Percentiles rank a stretch among this genome's conserved stretches.
These are phyloP conservation scores for Yueomyces sp. DNA, from an alignment of 1,139 yeast genomes.

Conservation along the genomic window DNA sequence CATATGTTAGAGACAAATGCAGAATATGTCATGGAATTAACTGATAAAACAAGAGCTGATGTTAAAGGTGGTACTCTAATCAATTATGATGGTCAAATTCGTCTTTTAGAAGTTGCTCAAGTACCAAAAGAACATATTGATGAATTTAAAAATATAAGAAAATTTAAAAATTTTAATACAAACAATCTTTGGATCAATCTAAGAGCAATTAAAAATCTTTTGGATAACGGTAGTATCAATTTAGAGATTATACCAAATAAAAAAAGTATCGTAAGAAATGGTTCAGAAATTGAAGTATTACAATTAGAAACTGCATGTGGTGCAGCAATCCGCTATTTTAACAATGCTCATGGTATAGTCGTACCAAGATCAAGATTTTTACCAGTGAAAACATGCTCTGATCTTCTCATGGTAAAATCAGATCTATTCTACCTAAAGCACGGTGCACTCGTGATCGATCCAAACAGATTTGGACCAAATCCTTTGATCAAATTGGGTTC, in stretches of 20 bases:
- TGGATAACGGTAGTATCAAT: slow-evolving; percentile 70
- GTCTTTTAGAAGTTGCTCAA: slow-evolving; percentile 94
- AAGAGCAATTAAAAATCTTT: slow-evolving; percentile 84
- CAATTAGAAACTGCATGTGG: slow-evolving; percentile 98
- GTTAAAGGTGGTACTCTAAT: slow-evolving; percentile 98
- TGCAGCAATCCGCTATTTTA: slow-evolving; percentile 93
- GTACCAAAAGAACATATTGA: slow-evolving; percentile 98
- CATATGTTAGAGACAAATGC: slow-evolving; percentile 87
- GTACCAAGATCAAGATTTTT: slow-evolving; percentile 96
- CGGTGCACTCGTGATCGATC: slow-evolving; percentile 78
- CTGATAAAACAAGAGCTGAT: slow-evolving; percentile 97
- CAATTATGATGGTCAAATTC: slow-evolving; percentile 87
- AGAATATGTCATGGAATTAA: slow-evolving; percentile 95
- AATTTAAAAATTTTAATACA: slow-evolving; percentile 95
- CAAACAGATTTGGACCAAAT: slow-evolving; percentile 79
- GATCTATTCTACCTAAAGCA: slow-evolving; percentile 84
- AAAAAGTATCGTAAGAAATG: slow-evolving; percentile 62
- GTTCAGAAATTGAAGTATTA: slow-evolving; percentile 72
- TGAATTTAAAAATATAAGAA: slow-evolving; percentile 93
- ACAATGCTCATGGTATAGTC: slow-evolving; percentile 92
- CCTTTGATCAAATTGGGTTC: slow-evolving; percentile 94
- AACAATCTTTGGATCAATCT: slow-evolving; percentile 95
- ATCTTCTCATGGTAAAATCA: slow-evolving; percentile 82
- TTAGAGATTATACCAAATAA: slow-evolving; percentile 92
- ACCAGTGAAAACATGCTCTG: slow-evolving; percentile 96